Evolutionary conservation across 2,329 filamentous ascomycete species (phyloP), one percentile per base, ranked within the genome.

Genomic region (Fusarium verrucosum): DNA sequence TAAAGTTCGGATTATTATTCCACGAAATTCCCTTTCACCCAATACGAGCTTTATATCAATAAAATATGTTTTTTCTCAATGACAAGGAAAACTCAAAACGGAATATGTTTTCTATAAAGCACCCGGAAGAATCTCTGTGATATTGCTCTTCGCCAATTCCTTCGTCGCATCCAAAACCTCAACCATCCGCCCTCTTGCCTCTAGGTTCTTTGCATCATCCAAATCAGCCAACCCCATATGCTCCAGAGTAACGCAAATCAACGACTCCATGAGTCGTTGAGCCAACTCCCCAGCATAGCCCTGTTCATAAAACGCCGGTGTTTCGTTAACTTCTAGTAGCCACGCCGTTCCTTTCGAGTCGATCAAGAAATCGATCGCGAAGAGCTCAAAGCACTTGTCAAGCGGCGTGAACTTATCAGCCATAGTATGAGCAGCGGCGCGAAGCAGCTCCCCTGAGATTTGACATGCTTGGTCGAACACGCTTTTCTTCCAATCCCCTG

Each of bases 271-370:
- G 4, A 79, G 60, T 0, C 75, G 60, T 35, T 71, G 28, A 0
- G 77, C 71, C 41, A 79, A 33, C n/a, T 72, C 67, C 0, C 76
- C 76, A 0, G 76, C 75, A 2, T 75, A 70, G 0, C 74, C 75
- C 1, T 74, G 65, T 19, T 78, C 54, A 38, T 79, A 79, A 36
- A 79, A 78, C 0, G 76, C 76, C 0, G 77, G 77, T 20, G 76
- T 77, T 64, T 78, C 76, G 17, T 79, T 79, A 1, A 75, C 76
- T 55, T 79, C 77, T 1, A 79, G 51, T 0, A 79, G 50, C 77
- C 77, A 79, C 0, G 70, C 74, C 1, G 50, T 70, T 0, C 76
- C 77, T 0, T 54, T 52, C 0, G 63, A 59, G 35, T 78, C 77
- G 8, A 79, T 46, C 17, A 79, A 58, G 22, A 76, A 79, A 40